Evolutionary conservation across 78 protist genomes (phyloP).

Genomic region (Cavenderia fasciculata): DNA sequence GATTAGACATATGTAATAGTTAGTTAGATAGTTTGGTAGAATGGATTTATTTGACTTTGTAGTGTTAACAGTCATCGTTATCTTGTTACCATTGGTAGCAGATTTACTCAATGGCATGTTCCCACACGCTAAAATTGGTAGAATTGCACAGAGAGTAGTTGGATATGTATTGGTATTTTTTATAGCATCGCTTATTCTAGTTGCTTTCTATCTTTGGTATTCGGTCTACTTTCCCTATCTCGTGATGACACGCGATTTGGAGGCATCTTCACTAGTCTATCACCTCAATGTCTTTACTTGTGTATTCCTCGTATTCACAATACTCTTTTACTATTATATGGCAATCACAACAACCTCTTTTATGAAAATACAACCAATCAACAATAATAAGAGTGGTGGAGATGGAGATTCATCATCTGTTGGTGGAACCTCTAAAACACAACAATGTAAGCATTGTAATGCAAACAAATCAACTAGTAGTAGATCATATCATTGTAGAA

Average conservation of each 20-base stretch:
- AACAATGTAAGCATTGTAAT: background rate
- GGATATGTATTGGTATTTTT: slow-evolving; percentile 34
- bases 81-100: slow-evolving; percentile 44
- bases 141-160: slow-evolving; percentile 41
- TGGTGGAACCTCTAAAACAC: background rate
- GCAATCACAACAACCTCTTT: slow-evolving; percentile 5
- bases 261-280: background rate
- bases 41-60: slow-evolving; percentile 37
- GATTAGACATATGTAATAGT: too few relatives aligned
- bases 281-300: background rate
- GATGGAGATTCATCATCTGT: background rate
- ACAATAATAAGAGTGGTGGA: background rate
- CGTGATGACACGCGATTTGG: background rate
- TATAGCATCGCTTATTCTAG: slow-evolving; percentile 4
- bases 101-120: slow-evolving; percentile 45
- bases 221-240: slow-evolving; percentile 16
- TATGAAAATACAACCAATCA: background rate
- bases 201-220: slow-evolving; percentile 52
- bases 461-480: background rate
- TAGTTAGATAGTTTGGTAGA: too few relatives aligned
- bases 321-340: slow-evolving; percentile 2
- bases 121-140: slow-evolving; percentile 71
- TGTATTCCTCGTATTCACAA: background rate
- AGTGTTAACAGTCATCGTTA: slow-evolving; percentile 14
- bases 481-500: slow-evolving; percentile 34